These are phyloP conservation scores for Dipteronia sinensis DNA, from an alignment of 345 rosid species.

Conservation along the genomic window DNA sequence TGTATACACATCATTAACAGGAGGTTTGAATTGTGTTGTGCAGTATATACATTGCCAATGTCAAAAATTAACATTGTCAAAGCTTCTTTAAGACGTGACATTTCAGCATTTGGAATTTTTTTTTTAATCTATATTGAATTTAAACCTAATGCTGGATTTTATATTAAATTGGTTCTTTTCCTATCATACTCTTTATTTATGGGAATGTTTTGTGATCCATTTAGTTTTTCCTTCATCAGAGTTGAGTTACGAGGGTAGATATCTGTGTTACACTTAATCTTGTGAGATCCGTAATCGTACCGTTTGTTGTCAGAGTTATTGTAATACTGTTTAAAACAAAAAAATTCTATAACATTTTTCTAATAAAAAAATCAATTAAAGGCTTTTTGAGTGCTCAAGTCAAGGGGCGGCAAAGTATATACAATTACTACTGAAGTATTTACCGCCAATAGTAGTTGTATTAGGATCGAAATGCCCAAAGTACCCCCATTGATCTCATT, in stretches of 20 bases:
- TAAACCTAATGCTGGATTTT: background rate
- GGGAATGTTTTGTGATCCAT: background rate
- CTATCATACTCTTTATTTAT: background rate
- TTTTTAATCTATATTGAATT: background rate
- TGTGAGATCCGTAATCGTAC: no score
- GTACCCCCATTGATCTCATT: background rate
- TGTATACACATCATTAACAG: constrained; percentile 15
- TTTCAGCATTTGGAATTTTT: background rate
- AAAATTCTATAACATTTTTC: no score
- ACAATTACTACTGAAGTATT: background rate
- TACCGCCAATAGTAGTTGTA: background rate
- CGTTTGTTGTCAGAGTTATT: no score
- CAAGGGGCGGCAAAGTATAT: background rate
- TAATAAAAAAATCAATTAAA: no score
- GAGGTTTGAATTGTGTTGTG: constrained; percentile 15
- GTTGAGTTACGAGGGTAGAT: no score
- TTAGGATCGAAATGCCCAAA: background rate
- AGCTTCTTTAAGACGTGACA: constrained; percentile 4
- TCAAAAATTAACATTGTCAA: background rate
- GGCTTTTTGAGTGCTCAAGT: background rate
- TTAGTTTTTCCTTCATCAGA: no score
- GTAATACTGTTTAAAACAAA: no score
- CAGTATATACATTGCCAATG: constrained; percentile 23
- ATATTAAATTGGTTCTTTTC: background rate
- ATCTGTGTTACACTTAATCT: no score